Conservation (phyloP, 2,329 filamentous ascomycete genomes). For the Scedosporium dehoogii region DNA sequence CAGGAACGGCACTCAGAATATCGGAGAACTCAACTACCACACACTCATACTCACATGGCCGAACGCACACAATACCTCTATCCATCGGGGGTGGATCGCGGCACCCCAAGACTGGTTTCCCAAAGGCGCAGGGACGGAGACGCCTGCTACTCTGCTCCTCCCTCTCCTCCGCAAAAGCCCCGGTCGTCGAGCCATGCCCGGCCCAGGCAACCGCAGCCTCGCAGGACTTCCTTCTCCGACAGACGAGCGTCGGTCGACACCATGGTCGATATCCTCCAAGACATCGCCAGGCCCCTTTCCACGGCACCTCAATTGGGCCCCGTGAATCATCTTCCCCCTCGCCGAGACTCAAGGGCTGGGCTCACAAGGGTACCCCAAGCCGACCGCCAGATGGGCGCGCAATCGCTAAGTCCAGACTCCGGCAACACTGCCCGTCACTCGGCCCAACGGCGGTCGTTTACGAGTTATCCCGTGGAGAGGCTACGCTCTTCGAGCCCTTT, state of each 20-base stretch:
- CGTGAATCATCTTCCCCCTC: neutral
- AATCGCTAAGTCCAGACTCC: neutral
- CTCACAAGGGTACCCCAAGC: neutral
- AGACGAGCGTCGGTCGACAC: neutral
- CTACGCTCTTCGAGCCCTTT: neutral
- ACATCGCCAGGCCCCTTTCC: neutral
- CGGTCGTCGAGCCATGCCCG: neutral
- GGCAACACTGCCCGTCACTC: neutral
- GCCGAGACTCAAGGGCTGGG: neutral
- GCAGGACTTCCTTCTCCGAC: neutral
- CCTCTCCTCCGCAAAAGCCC: neutral
- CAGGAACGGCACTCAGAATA: too few species aligned
- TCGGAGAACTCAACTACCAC: neutral
- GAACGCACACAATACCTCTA: neutral
- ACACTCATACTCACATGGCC: neutral
- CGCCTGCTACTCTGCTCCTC: neutral
- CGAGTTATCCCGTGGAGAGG: neutral
- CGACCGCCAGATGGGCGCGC: neutral
- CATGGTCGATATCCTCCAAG: neutral
- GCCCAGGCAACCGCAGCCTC: neutral
- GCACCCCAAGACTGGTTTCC: neutral
- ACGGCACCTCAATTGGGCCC: neutral
- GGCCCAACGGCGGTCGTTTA: neutral
- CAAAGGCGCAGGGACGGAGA: neutral
- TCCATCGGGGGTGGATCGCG: neutral